Evolutionary conservation across 2,329 filamentous ascomycete species (phyloP), one percentile per base, ranked within the genome.

Genomic region (Colletotrichum limetticola): DNA sequence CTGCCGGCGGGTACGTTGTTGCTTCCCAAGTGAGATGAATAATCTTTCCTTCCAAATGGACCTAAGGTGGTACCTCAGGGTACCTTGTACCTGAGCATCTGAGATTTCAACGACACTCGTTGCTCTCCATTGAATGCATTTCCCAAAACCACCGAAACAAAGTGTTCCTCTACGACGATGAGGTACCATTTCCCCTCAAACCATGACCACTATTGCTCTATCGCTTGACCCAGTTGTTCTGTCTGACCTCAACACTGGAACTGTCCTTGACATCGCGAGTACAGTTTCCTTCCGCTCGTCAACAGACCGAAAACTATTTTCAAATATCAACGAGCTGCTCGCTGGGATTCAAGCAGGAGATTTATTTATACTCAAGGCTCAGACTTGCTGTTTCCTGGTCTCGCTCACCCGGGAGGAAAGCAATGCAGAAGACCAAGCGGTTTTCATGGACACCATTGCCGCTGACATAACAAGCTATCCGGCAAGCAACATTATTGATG

Each of bases 251-350:
- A n/a, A 22, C 2, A 49, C 53, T 6, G n/a, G 24, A 7, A 42
- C 53, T 12, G 49, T 42, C 16, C 16, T 72, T 14, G 59, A 59
- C 8, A 55, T 72, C 11, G 66, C 59, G 9, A 52, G 65, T 26
- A 69, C 59, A 2, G 5, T 72, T 14, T 72, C 70, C 22, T 32
- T 72, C 19, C 70, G 66, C 14, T 42, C 66, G 3, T 24, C 59
- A 14, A 69, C 22, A 14, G 24, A 26, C 9, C 59, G 28, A 22
- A 42, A n/a, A 2, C 7, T 7, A 30, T 53, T 65, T 7, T 53
- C 59, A 4, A 52, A 42, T 11, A 42, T 59, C 4, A 30, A 70
- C 16, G 66, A 72, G 32, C 66, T 72, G 53, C 59, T 69, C 4
- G 6, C 32, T 1, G 16, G 2, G 42, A 19, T 69, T 16, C 37